Percentiles rank a stretch among this genome's conserved stretches.
Conservation (phyloP, 139 green algal genomes). For the Monoraphidium neglectum region DNA sequence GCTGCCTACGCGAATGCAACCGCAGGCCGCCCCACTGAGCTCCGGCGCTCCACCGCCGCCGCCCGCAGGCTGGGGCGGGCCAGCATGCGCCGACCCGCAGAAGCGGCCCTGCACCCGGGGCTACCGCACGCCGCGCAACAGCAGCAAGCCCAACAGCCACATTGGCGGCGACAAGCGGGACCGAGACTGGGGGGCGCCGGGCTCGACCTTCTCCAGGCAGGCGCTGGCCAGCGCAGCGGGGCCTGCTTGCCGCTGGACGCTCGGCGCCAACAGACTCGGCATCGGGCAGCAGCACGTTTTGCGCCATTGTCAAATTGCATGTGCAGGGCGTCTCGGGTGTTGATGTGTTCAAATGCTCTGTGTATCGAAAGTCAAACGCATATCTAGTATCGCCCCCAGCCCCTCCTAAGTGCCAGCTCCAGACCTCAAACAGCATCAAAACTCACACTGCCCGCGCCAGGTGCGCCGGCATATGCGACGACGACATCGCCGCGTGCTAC, state of each 20-base stretch:
- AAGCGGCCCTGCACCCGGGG: constrained; percentile 60
- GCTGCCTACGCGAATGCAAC: neutral
- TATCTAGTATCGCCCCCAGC: too few relatives aligned
- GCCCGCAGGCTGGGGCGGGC: constrained; percentile 53
- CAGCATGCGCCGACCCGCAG: constrained; percentile 39
- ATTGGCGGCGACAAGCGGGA: constrained; percentile 51
- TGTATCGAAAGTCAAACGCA: too few relatives aligned
- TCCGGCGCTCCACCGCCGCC: too few relatives aligned
- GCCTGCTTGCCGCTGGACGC: neutral
- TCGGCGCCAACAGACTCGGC: neutral
- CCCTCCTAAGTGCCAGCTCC: too few relatives aligned
- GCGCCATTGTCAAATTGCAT: neutral
- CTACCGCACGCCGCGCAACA: constrained; percentile 17
- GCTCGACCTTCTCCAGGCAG: constrained; percentile 11
- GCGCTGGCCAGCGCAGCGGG: neutral
- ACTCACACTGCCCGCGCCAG: too few relatives aligned
- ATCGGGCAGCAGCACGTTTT: neutral
- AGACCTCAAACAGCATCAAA: too few relatives aligned
- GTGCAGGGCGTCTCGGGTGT: neutral
- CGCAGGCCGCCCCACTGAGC: too few relatives aligned
- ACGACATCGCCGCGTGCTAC: constrained; percentile 48
- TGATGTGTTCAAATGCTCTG: too few relatives aligned
- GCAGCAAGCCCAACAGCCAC: constrained; percentile 15
- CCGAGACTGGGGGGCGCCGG: constrained; percentile 1
- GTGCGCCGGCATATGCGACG: constrained; percentile 55